Evolutionary conservation across 2,329 filamentous ascomycete genomes (phyloP).

Genomic region (Penicillium glabrum): DNA sequence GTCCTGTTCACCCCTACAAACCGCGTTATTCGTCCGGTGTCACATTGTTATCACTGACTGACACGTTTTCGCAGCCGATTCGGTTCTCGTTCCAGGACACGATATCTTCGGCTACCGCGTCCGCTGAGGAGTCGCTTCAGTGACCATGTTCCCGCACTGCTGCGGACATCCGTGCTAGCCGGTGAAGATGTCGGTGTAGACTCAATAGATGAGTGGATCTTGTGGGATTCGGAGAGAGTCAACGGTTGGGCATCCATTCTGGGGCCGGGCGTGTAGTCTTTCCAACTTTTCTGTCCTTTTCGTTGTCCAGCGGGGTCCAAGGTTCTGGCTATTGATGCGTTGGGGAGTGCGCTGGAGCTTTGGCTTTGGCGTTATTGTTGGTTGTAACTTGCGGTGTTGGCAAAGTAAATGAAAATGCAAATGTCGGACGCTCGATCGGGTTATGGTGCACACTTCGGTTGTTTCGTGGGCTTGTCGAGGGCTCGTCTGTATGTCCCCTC

Average conservation of each 20-base stretch:
- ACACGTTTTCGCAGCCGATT: constrained; percentile 26
- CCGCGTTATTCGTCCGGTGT: neutral
- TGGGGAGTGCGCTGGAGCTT: neutral
- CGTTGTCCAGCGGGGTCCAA: neutral
- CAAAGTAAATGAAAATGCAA: neutral
- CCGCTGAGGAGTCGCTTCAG: constrained; percentile 22
- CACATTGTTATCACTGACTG: constrained; percentile 9
- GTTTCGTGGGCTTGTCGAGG: neutral
- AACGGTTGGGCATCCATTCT: constrained; percentile 22
- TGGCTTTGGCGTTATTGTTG: neutral
- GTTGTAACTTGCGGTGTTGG: neutral
- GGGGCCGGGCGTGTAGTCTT: neutral
- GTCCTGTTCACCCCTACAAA: neutral
- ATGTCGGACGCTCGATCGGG: neutral
- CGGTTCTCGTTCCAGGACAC: constrained; percentile 22
- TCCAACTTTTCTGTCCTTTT: neutral
- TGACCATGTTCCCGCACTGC: constrained; percentile 16
- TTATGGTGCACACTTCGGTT: neutral
- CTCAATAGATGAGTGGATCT: neutral
- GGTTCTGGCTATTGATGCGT: neutral
- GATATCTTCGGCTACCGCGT: constrained; percentile 20
- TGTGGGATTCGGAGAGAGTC: constrained; percentile 7
- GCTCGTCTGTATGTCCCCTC: neutral
- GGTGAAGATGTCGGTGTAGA: neutral
- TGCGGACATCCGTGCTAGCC: neutral